phyloP scores from a whole-genome alignment of 352 stramenopile species.

The Globisporangium viniferum region DNA sequence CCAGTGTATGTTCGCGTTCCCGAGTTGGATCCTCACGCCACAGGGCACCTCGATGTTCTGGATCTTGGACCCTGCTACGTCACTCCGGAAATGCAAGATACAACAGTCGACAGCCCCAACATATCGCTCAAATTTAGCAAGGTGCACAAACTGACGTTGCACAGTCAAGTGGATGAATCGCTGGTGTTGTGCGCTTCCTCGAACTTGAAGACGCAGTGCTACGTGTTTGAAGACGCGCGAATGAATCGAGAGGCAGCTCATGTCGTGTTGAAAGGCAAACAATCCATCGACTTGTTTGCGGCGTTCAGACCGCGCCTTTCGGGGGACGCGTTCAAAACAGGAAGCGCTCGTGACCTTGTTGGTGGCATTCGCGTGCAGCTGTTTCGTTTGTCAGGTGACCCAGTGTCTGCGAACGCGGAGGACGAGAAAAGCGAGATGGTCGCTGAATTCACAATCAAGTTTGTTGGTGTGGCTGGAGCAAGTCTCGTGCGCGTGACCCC shows the following conservation, averaged over 20 bases:
- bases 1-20: slow-evolving; percentile 85
- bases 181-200: slow-evolving; percentile 78
- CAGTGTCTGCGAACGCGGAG: slow-evolving; percentile 11
- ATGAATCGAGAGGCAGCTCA: slow-evolving; percentile 72
- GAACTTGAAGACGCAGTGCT: slow-evolving; percentile 88
- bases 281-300: slow-evolving; percentile 70
- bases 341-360: slow-evolving; percentile 72
- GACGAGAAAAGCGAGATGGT: slow-evolving; percentile 74
- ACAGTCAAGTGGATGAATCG: slow-evolving; percentile 74
- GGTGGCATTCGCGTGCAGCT: slow-evolving; percentile 87
- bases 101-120: slow-evolving; percentile 67
- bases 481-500: slow-evolving; percentile 74
- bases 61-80: slow-evolving; percentile 83
- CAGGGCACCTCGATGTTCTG: slow-evolving; percentile 68
- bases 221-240: slow-evolving; percentile 77
- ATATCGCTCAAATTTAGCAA: slow-evolving; percentile 83
- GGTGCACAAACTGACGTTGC: slow-evolving; percentile 78
- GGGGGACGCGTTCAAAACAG: slow-evolving; percentile 77
- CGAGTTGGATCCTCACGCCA: slow-evolving; percentile 74
- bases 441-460: slow-evolving; percentile 87
- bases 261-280: slow-evolving; percentile 64
- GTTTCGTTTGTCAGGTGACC: slow-evolving; percentile 33
- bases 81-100: slow-evolving; percentile 82
- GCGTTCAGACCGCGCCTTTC: slow-evolving; percentile 79
- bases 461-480: slow-evolving; percentile 76